Percentiles rank a stretch among this genome's conserved stretches.
Evolutionary conservation across 228 moss, liverwort and hornwort species (phyloP).

Genomic region (Sphagnum fallax): DNA sequence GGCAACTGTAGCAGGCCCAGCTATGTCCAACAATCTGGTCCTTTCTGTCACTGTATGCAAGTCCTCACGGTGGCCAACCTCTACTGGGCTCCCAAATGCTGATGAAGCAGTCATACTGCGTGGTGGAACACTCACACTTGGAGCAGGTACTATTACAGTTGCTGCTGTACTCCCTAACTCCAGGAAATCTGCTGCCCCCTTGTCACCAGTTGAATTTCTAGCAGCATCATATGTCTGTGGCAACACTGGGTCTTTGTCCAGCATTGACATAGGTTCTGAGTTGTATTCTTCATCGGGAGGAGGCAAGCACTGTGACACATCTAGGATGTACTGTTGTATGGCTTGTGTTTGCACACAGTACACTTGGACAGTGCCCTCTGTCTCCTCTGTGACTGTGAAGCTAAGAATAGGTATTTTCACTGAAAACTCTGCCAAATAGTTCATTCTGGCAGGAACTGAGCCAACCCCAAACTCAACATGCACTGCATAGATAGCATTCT

Average conservation of each 20-base stretch:
- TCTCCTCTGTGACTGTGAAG: conserved; percentile 50
- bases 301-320: conserved; percentile 81
- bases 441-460: conserved; percentile 69
- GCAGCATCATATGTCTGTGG: conserved; percentile 26
- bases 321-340: conserved; percentile 90
- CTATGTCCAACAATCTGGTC: conserved; percentile 31
- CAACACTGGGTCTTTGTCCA: conserved; percentile 34
- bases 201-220: conserved; percentile 22
- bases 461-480: conserved; percentile 81
- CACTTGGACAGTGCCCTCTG: conserved; percentile 81
- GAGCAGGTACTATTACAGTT: conserved; percentile 31
- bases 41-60: conserved; percentile 19
- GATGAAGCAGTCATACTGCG: conserved; percentile 42
- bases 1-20: conserved; percentile 29
- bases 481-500: conserved; percentile 85
- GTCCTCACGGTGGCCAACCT: conserved; percentile 22
- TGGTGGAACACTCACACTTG: conserved; percentile 44
- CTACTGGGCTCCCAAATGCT: conserved; percentile 36
- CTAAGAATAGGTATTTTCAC: conserved; percentile 96
- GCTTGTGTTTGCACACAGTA: conserved; percentile 98
- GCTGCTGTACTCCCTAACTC: conserved; percentile 18
- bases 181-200: conserved; percentile 2
- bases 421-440: conserved; percentile 90
- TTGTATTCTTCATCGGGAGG: conserved; percentile 41
- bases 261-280: conserved; percentile 31